Evolutionary conservation across 2,329 filamentous ascomycete species (phyloP), one percentile per base, ranked within the genome.

Genomic region (Microcyclosporella mali): DNA sequence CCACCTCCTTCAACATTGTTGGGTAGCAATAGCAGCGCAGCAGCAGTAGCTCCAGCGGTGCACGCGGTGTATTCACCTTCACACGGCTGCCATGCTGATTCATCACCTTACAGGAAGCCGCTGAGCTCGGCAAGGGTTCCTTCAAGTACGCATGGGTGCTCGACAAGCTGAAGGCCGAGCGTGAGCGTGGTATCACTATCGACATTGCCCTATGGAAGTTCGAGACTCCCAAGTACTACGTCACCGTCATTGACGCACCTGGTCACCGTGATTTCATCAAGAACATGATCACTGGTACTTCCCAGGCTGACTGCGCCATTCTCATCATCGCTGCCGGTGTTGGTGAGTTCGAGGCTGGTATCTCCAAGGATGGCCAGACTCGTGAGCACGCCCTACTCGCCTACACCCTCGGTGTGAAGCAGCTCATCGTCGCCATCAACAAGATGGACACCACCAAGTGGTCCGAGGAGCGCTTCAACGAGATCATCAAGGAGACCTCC

Each of bases 271-370:
- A 98, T 72, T 98, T 97, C 83, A 97, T 98, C 88, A 98, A 98
- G 90, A 98, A 97, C 89, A 98, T 98, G 92, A 98, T 98, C 75
- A 97, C 92, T 85, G 92, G 92, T 89, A 97, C 92, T 70, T 98
- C 92, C 74, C 92, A 97, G 85, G 92, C 92, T 66, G 92, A 98
- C 71, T 97, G 92, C 78, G 92, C 92, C 69, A 88, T 98, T 74
- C 89, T 98, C 81, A 97, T 98, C 79, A 98, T 98, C 77, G 92
- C 90, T 66, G 88, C 92, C 69, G 92, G 92, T 81, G 95, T 88
- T 88, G 92, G 92, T 95, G 92, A 98, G 84, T 98, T 98, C 84
- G 92, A 98, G 84, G 92, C 92, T 85, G 92, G 92, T 97, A 98
- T 98, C 86, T 97, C 92, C 84, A 98, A 98, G 88, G 92, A 97